Evolutionary conservation across 176 grass and related monocot species (phyloP).

Genomic region (Chloris gayana): DNA sequence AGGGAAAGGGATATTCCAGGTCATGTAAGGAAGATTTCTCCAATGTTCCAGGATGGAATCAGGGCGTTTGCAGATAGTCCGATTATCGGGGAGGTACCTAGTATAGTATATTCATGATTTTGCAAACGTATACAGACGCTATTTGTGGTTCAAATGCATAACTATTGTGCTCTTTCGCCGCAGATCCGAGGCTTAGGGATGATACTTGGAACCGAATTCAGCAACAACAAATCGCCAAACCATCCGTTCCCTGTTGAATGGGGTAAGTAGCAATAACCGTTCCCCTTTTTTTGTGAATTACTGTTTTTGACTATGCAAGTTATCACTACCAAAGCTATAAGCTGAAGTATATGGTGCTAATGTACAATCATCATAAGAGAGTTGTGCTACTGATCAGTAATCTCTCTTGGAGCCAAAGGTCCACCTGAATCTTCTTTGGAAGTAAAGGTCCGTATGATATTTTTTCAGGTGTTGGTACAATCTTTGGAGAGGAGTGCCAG

Average conservation of each 20-base stretch:
- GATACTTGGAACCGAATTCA: constrained; percentile 89
- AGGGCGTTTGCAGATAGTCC: constrained; percentile 76
- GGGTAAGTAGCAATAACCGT: constrained; percentile 48
- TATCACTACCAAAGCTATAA: background rate
- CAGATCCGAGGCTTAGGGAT: constrained; percentile 90
- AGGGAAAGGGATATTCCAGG: constrained; percentile 90
- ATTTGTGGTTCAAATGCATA: constrained; percentile 1
- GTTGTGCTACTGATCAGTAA: background rate
- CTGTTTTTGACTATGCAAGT: background rate
- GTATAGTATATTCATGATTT: constrained; percentile 29
- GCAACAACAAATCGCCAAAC: constrained; percentile 79
- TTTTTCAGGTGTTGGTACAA: constrained; percentile 82
- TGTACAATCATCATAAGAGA: background rate
- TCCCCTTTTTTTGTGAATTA: background rate
- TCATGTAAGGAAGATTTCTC: constrained; percentile 68
- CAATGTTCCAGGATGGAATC: constrained; percentile 79
- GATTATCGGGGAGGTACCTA: constrained; percentile 86
- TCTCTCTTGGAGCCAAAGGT: background rate
- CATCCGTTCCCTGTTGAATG: constrained; percentile 83
- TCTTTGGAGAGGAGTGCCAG: constrained; percentile 87
- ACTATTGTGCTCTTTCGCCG: background rate
- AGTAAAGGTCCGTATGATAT: background rate
- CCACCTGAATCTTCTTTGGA: background rate
- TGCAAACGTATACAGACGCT: background rate
- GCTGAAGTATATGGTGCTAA: constrained; percentile 12